A percentile compares a stretch with the other conserved stretches of the same genome.
phyloP scores from a whole-genome alignment of 2,329 filamentous ascomycete species.

The Monosporascus sp. region DNA sequence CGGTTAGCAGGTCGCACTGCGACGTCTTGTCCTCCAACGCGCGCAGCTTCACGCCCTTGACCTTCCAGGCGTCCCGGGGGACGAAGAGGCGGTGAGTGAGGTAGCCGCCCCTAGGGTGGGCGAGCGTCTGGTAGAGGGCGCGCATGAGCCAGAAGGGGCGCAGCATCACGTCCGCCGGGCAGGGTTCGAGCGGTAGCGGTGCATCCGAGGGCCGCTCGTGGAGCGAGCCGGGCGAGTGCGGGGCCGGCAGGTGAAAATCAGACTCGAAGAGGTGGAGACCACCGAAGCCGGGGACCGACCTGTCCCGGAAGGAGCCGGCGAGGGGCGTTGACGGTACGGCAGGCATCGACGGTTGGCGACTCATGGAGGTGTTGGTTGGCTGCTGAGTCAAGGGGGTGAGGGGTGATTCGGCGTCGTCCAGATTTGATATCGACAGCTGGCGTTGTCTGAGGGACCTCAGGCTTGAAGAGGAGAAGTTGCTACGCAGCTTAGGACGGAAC shows the following conservation, averaged over 20 bases:
- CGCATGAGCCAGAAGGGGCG: slow-evolving; percentile 98
- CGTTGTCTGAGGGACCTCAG: slow-evolving; percentile 67
- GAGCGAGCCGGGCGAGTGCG: slow-evolving; percentile 57
- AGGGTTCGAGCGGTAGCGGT: slow-evolving; percentile 80
- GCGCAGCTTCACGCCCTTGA: slow-evolving; percentile 89
- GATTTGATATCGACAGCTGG: slow-evolving; percentile 62
- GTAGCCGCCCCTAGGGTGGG: slow-evolving; percentile 87
- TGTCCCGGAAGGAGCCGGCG: slow-evolving; percentile 55
- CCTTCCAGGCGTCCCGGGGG: slow-evolving; percentile 86
- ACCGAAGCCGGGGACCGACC: slow-evolving; percentile 51
- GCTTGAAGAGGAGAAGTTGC: slow-evolving; percentile 67
- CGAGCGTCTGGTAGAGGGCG: slow-evolving; percentile 85
- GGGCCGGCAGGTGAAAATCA: slow-evolving; percentile 63
- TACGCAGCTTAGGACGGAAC: slow-evolving; percentile 47
- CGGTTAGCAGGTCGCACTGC: slow-evolving; percentile 85
- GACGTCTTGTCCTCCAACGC: slow-evolving; percentile 89
- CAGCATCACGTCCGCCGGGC: slow-evolving; percentile 82
- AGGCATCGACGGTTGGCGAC: slow-evolving; percentile 52
- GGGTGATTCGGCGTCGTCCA: slow-evolving; percentile 65
- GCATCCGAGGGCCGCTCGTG: slow-evolving; percentile 57
- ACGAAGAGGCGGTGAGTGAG: slow-evolving; percentile 88
- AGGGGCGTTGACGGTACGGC: slow-evolving; percentile 61
- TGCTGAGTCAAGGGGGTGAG: slow-evolving; percentile 68
- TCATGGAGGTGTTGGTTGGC: slow-evolving; percentile 44
- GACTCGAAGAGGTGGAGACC: slow-evolving; percentile 80